Base-by-base conservation (phyloP, 2,329 filamentous ascomycete species). In the Chaetomiaceae sp. region DNA sequence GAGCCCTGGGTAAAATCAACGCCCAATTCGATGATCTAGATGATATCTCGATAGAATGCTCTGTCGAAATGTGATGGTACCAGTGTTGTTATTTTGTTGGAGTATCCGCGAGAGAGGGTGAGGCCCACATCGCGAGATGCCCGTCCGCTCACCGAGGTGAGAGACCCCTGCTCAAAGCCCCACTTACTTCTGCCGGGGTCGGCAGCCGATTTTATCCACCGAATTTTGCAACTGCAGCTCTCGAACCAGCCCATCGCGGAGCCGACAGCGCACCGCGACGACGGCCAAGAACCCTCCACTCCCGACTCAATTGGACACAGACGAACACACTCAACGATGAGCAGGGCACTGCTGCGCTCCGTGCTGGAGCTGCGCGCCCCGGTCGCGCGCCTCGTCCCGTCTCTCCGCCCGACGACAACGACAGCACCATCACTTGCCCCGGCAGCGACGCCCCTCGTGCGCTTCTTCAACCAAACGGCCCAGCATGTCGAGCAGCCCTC, bases 331-430 rank as follows among this genome's bases (percentile, higher is more conserved):
- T 29, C 47, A 42, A 19, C 31, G 47, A 82, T 82, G 79, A 81
- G 78, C 67, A 77, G 82, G 67, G 76, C 80, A 59, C 71, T 88
- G 58, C 75, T 85, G 62, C 80, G 81, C 74, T 84, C 82, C 70
- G 71, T 83, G 43, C 68, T 83, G 70, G 83, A 85, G 75, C 75
- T 84, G 48, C 76, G 79, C 62, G 70, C 73, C 51, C 69, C 76
- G 46, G 61, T 69, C 39, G 64, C 68, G 17, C 68, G 68, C 17
- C 69, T 78, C 65, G 69, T 78, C 66, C 71, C 81, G 49, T 77
- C 80, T 37, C 74, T 73, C 68, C 72, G 74, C 23, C 38, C 51
- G 20, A 39, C 47, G n/a, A 44, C 42, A 4, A 14, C 34, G 14
- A 12, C 45, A 8, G 14, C 23, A 11, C 15, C 51, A 29, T 15